Evolutionary conservation across 2,329 filamentous ascomycete species (phyloP), one percentile per base, ranked within the genome.

Genomic region (Capronia epimyces): DNA sequence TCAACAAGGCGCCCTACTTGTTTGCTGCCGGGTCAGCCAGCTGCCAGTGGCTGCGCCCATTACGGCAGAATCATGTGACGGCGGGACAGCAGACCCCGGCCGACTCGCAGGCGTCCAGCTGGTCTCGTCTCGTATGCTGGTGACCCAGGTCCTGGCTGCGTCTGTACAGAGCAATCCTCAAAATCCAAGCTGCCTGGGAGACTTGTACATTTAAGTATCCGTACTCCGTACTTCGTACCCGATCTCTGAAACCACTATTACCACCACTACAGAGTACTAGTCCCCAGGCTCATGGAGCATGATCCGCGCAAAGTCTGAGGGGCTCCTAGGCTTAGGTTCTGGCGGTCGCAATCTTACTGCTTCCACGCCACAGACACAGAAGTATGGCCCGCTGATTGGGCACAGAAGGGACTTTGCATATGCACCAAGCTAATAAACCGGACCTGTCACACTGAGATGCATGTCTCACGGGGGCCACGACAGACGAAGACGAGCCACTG

Each of bases 391-490:
- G 12, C 12, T 52, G 49, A 55, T 55, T 55, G 53, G 53, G 37
- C 39, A 42, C 53, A 52, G 21, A 55, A 55, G 49, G 49, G 41
- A 42, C 53, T 44, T 32, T 55, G 53, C 53, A 55, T 52, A 55
- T 50, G 49, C 49, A 45, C 41, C 42, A 50, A 44, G 46, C 42
- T 31, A 46, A 34, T 27, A 52, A 50, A 49, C 49, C 37, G 42
- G 46, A 43, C 49, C 52, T 43, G 45, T 43, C 48, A 39, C 52
- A 49, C 49, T 46, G 49, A 48, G 42, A 55, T 50, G 49, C 53
- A 52, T 52, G 45, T 52, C 52, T 55, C 45, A 55, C 46, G 39
- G 36, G 42, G 49, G 45, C 45, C 52, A 55, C 52, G 48, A 55
- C 48, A 49, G 22, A 29, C 9, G 50, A 49, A 44, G 48, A 45